A percentile compares a stretch with the other conserved stretches of the same genome.
phyloP scores from a whole-genome alignment of 768 basidiomycete genomes.

The Termitomyces sp. region DNA sequence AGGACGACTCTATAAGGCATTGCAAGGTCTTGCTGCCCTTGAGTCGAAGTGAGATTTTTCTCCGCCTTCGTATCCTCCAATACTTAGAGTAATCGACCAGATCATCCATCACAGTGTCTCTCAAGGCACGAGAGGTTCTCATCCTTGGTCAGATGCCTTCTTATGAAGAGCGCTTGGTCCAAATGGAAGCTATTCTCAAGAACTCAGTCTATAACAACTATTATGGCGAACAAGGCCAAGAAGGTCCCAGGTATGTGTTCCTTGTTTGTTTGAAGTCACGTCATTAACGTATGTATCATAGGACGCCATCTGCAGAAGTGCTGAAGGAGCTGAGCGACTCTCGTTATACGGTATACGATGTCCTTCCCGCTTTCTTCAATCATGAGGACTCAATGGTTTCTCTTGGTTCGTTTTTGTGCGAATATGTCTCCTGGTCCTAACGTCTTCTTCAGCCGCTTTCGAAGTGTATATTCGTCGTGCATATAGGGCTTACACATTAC shows the following conservation, averaged over 20 bases:
- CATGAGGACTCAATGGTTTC: slow-evolving; percentile 80
- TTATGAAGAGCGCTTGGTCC: slow-evolving; percentile 87
- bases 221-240: slow-evolving; percentile 77
- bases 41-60: slow-evolving; percentile 70
- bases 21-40: slow-evolving; percentile 77
- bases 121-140: slow-evolving; percentile 96
- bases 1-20: slow-evolving; percentile 64
- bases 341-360: slow-evolving; percentile 94
- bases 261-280: not conserved
- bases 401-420: slow-evolving; percentile 50
- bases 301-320: slow-evolving; percentile 80
- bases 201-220: slow-evolving; percentile 80
- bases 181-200: slow-evolving; percentile 93
- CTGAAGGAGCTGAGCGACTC: slow-evolving; percentile 94
- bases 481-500: slow-evolving; percentile 87
- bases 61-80: not conserved
- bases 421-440: not conserved
- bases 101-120: slow-evolving; percentile 84
- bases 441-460: slow-evolving; percentile 60
- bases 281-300: slow-evolving; percentile 23
- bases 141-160: slow-evolving; percentile 97
- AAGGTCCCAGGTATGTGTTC: slow-evolving; percentile 45
- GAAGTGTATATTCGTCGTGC: slow-evolving; percentile 96
- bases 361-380: slow-evolving; percentile 92
- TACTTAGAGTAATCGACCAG: slow-evolving; percentile 27